phyloP scores from a whole-genome alignment of 2,329 filamentous ascomycete genomes.

The Whalleya microplaca region DNA sequence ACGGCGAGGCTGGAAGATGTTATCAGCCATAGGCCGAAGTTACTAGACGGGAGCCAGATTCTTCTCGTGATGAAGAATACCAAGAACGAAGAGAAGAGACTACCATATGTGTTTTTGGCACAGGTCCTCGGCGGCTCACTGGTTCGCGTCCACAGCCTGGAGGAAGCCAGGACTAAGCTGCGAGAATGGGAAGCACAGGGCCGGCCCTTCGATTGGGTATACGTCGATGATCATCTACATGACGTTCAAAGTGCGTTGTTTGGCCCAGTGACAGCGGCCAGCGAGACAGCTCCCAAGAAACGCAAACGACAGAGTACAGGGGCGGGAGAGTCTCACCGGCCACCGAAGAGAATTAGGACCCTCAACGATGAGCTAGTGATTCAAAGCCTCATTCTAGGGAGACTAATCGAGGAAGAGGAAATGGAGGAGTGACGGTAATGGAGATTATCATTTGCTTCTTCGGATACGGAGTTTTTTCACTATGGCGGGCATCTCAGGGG shows the following conservation, averaged over 20 bases:
- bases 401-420: conserved; percentile 68
- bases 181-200: conserved; percentile 52
- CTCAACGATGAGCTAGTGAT: conserved; percentile 86
- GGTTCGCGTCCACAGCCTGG: conserved; percentile 65
- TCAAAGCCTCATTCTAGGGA: conserved; percentile 88
- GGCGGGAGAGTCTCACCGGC: conserved; percentile 38
- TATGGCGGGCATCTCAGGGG: conserved; percentile 6
- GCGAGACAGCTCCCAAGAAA: conserved; percentile 45
- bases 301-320: conserved; percentile 49
- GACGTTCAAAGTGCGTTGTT: conserved; percentile 58
- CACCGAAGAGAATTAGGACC: conserved; percentile 62
- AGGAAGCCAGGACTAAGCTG: conserved; percentile 66
- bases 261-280: conserved; percentile 17
- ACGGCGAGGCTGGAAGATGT: conserved; percentile 60
- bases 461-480: conserved; percentile 6
- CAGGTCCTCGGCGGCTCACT: conserved; percentile 77
- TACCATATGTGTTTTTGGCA: conserved; percentile 79
- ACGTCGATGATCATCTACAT: conserved; percentile 67
- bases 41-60: conserved; percentile 68
- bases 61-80: conserved; percentile 72
- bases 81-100: conserved; percentile 65
- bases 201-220: conserved; percentile 73
- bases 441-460: neutral
- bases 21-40: conserved; percentile 61
- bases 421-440: conserved; percentile 32